These are phyloP conservation scores for bread wheat (Triticum aestivum) DNA, from an alignment of 176 grass and related monocot genomes.

Conservation along the genomic window DNA sequence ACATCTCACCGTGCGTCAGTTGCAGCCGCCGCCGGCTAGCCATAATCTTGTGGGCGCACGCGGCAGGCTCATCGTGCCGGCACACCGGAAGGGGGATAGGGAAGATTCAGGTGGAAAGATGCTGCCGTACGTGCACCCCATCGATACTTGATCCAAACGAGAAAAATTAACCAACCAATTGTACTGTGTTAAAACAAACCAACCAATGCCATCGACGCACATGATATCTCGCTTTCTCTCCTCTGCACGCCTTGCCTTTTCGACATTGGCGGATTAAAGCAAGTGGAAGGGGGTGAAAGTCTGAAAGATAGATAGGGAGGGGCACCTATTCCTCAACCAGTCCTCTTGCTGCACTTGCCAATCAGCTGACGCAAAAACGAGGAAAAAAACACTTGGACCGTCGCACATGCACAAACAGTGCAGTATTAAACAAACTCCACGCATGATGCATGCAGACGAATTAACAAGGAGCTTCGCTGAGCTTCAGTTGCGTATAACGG, in stretches of 20 bases:
- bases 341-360: neutral
- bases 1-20: too few relatives aligned
- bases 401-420: slow-evolving; percentile 29
- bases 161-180: neutral
- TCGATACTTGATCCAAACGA: slow-evolving; percentile 22
- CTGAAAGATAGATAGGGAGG: slow-evolving; percentile 13
- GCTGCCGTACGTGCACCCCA: neutral
- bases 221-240: too few relatives aligned
- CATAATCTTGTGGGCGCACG: slow-evolving; percentile 25
- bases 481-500: too few relatives aligned
- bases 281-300: neutral
- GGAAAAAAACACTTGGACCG: neutral
- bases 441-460: neutral
- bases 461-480: neutral
- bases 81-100: slow-evolving; percentile 28
- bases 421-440: neutral
- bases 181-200: too few relatives aligned
- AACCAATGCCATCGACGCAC: neutral
- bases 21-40: neutral
- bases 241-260: neutral
- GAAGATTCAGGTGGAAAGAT: neutral
- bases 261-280: neutral
- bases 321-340: slow-evolving; percentile 24
- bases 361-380: neutral
- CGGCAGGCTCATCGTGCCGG: neutral